phyloP scores from a whole-genome alignment of 257 asterid species.

The Nicotiana tomentosiformis region DNA sequence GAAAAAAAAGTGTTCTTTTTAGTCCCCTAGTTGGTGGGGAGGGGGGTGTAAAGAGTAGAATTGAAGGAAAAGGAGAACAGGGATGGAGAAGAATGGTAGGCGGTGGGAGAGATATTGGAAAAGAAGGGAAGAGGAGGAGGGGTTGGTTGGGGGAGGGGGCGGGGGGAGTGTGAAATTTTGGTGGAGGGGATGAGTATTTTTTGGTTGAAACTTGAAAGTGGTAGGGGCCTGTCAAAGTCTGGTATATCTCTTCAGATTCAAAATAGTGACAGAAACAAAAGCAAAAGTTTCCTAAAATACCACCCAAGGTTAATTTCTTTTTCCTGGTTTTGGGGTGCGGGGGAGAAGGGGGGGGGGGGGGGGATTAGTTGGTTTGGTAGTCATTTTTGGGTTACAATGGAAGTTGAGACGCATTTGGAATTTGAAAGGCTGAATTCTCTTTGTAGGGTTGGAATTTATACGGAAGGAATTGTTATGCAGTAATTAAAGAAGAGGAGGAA shows the following conservation, averaged over 20 bases:
- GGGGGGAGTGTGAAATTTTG: neutral
- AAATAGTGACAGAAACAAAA: neutral
- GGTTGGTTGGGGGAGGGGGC: neutral
- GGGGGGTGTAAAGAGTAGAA: neutral
- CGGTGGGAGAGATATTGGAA: conserved; percentile 9
- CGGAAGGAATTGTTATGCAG: no score
- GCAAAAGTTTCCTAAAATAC: neutral
- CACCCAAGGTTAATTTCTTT: no score
- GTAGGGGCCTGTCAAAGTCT: conserved; percentile 1
- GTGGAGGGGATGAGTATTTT: neutral
- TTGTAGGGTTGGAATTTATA: no score
- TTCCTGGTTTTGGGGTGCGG: neutral
- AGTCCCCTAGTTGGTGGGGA: neutral
- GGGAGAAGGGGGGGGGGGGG: neutral
- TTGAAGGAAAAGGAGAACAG: neutral
- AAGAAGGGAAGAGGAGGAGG: conserved; percentile 7
- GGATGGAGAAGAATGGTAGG: conserved; percentile 17
- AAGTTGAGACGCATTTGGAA: neutral
- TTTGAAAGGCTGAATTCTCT: no score
- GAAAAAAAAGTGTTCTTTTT: neutral
- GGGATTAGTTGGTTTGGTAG: neutral
- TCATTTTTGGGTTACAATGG: neutral
- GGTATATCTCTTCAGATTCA: conserved; percentile 9
- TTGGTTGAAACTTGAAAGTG: conserved; percentile 11
- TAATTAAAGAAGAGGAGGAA: no score